phyloP scores from a whole-genome alignment of 2,329 filamentous ascomycete species.

The Leptodontidium sp. region DNA sequence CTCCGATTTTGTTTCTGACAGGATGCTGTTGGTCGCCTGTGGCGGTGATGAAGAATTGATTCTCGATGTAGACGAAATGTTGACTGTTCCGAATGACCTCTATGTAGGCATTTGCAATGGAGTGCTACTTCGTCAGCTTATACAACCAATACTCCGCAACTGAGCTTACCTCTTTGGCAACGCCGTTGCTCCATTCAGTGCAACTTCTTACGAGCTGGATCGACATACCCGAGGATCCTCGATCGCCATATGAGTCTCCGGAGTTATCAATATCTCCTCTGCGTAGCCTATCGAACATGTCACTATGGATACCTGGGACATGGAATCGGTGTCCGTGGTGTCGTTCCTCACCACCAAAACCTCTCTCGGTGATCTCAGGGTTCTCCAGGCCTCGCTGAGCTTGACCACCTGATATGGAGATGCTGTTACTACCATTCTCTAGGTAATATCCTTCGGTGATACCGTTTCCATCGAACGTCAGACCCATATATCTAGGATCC shows the following conservation, averaged over 20 bases:
- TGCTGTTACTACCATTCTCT: constrained; percentile 36
- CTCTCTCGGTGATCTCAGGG: constrained; percentile 11
- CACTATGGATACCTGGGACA: constrained; percentile 25
- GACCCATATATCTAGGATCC: constrained; percentile 55
- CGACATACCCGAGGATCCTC: constrained; percentile 31
- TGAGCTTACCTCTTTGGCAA: constrained; percentile 58
- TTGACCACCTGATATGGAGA: neutral
- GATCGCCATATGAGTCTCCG: neutral
- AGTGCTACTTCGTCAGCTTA: constrained; percentile 59
- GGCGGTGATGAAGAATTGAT: constrained; percentile 88
- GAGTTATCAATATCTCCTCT: constrained; percentile 10
- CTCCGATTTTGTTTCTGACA: constrained; percentile 80
- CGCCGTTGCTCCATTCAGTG: constrained; percentile 67
- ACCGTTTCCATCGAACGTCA: constrained; percentile 32
- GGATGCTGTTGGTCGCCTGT: constrained; percentile 75
- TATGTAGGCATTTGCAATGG: constrained; percentile 86
- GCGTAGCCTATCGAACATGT: constrained; percentile 31
- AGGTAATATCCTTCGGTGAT: constrained; percentile 43
- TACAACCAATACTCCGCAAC: neutral
- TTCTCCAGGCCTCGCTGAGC: constrained; percentile 24
- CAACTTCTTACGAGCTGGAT: constrained; percentile 54
- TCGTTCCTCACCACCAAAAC: constrained; percentile 11
- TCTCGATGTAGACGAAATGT: constrained; percentile 83
- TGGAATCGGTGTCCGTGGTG: constrained; percentile 25
- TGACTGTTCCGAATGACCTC: constrained; percentile 72